Percentiles rank a stretch among this genome's conserved stretches.
These are phyloP conservation scores for Dionaea muscipula DNA, from an alignment of 179 eudicot species.

Conservation along the genomic window DNA sequence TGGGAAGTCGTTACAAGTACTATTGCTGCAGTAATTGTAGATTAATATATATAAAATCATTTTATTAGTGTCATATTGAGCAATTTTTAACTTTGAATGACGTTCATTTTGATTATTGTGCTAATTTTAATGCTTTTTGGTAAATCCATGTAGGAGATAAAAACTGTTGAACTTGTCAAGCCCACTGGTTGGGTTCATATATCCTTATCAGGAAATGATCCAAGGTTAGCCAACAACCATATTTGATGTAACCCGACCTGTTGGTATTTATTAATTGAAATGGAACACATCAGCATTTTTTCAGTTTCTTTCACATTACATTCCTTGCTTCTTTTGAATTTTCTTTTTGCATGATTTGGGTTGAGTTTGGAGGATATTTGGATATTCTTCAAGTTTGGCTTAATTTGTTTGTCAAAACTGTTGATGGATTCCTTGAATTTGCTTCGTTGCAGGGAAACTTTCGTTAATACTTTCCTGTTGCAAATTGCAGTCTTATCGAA, in stretches of 20 bases:
- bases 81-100: too few species aligned
- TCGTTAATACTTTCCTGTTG: conserved; percentile 87
- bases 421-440: neutral
- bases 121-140: too few species aligned
- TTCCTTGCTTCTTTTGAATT: neutral
- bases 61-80: too few species aligned
- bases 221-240: conserved; percentile 40
- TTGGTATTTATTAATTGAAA: too few species aligned
- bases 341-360: neutral
- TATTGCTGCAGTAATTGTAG: too few species aligned
- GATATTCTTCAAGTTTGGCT: neutral
- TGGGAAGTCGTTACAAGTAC: too few species aligned
- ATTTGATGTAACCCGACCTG: too few species aligned
- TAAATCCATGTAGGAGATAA: conserved; percentile 48
- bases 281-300: neutral
- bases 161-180: conserved; percentile 71
- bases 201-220: conserved; percentile 76
- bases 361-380: neutral
- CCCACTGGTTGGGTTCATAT: conserved; percentile 80
- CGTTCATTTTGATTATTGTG: too few species aligned
- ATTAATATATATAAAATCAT: too few species aligned
- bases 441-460: conserved; percentile 59
- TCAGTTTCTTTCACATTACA: neutral
- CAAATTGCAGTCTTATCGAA: conserved; percentile 76
- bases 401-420: neutral